Evolutionary conservation across 1,284 basidiomycete genomes (phyloP), one percentile per base, ranked within the genome.

Genomic region (Wallemia mellicola): DNA sequence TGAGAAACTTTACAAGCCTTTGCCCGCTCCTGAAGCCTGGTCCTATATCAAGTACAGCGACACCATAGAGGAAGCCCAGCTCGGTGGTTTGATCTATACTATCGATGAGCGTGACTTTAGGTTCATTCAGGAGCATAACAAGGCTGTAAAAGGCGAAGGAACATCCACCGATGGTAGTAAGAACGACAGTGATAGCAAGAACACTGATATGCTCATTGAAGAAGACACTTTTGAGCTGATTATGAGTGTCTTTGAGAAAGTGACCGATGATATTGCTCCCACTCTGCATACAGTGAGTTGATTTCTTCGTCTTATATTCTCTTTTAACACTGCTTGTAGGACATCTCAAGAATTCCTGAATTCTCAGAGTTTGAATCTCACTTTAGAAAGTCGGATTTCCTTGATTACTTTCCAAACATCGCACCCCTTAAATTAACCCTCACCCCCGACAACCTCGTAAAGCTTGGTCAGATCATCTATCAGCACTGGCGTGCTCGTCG

Each of bases 21-120:
- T 74, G 58, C 74, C 73, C 61, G 91, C 83, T 80, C 75, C 74
- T 63, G 85, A 91, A 65, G 81, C 87, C 2, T 69, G 76, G 54
- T 79, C 82, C 0, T 92, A 87, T 69, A 77, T 94, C 61, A 79
- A 81, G 62, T 86, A 80, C 58, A 91, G 87, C 9, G 80, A 86
- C 65, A 88, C 86, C 1, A 80, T 86, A 63, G 94, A 99, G 67
- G 88, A 95, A 65, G 72, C 76, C 22, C 75, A 85, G 62, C 71
- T 76, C 30, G 74, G 78, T 64, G 80, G 79, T 1, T 86, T 82
- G 67, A 78, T 80, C 2, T 96, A 98, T 69, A 85, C 81, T 65
- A 84, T 96, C 82, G 94, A 98, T 67, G 94, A 98, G 69, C 83
- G 86, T 33, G 94, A 98, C 71, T 79, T 83, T 65, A 82, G 84